Conservation (phyloP, 768 basidiomycete species). For the Calvatia gigantea region DNA sequence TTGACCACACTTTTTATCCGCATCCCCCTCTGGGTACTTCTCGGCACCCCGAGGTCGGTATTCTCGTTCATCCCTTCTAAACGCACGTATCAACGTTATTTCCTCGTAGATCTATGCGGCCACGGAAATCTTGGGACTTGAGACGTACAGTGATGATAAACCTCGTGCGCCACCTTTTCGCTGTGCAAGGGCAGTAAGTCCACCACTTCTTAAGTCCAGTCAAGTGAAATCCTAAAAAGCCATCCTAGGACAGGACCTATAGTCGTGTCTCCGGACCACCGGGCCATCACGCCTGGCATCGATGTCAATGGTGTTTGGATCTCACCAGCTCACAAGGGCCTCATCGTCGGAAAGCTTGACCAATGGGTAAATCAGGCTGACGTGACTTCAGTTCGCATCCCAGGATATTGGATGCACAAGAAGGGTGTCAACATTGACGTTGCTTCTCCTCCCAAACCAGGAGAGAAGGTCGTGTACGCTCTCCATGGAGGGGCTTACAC, state of each 20-base stretch:
- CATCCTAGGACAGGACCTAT: conserved; percentile 33
- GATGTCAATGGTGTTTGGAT: conserved; percentile 51
- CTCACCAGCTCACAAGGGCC: conserved; percentile 31
- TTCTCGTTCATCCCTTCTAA: background rate
- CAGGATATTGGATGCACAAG: conserved; percentile 57
- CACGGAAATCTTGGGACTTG: conserved; percentile 43
- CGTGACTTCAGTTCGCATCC: conserved; percentile 40
- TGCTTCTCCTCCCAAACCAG: conserved; percentile 36
- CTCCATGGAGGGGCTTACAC: conserved; percentile 66
- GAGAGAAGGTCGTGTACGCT: conserved; percentile 55
- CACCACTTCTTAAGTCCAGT: background rate
- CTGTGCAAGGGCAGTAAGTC: conserved; percentile 25
- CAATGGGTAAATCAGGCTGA: conserved; percentile 35
- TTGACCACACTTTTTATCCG: conserved; percentile 37
- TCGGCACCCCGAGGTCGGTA: conserved; percentile 33
- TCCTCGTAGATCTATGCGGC: conserved; percentile 35
- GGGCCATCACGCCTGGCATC: conserved; percentile 35
- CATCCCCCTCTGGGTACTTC: conserved; percentile 45
- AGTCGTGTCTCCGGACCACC: conserved; percentile 30
- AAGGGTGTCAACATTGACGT: conserved; percentile 29
- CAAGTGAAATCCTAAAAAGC: background rate
- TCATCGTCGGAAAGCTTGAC: conserved; percentile 41
- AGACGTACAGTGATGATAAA: conserved; percentile 35
- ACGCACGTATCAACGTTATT: background rate
- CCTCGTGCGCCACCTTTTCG: conserved; percentile 27